Conservation (phyloP, 1,284 basidiomycete species). For the Ceratobasidium sp. region DNA sequence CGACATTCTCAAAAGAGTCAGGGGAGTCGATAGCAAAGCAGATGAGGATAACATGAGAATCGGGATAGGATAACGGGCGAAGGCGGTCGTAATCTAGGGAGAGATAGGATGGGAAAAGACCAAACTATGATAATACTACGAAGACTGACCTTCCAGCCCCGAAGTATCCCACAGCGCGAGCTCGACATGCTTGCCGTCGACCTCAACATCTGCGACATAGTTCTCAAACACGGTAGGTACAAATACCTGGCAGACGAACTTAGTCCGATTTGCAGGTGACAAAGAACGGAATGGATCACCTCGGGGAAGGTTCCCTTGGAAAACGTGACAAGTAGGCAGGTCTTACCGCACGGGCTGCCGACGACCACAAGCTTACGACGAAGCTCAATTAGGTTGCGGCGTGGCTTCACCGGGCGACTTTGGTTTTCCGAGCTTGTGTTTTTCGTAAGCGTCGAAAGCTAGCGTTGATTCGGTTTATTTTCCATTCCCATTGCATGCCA, state of each 20-base stretch:
- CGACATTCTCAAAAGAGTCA: conserved; percentile 93
- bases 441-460: neutral
- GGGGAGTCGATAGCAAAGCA: conserved; percentile 94
- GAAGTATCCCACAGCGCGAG: conserved; percentile 96
- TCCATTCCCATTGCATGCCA: neutral
- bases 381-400: conserved; percentile 57
- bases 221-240: conserved; percentile 95
- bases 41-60: conserved; percentile 94
- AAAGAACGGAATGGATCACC: conserved; percentile 62
- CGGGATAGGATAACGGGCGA: conserved; percentile 90
- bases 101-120: neutral
- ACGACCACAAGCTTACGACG: conserved; percentile 85
- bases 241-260: conserved; percentile 72
- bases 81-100: conserved; percentile 82
- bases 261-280: neutral
- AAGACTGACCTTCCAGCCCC: conserved; percentile 77
- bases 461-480: neutral
- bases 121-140: neutral
- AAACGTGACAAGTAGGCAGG: conserved; percentile 87
- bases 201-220: conserved; percentile 59
- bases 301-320: conserved; percentile 95
- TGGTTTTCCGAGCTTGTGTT: too few relatives aligned
- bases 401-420: too few relatives aligned
- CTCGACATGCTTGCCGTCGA: conserved; percentile 92
- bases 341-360: conserved; percentile 88